Evolutionary conservation across 805 yeast species (phyloP), one percentile per base, ranked within the genome.

Genomic region (Ogataea pignaliae): DNA sequence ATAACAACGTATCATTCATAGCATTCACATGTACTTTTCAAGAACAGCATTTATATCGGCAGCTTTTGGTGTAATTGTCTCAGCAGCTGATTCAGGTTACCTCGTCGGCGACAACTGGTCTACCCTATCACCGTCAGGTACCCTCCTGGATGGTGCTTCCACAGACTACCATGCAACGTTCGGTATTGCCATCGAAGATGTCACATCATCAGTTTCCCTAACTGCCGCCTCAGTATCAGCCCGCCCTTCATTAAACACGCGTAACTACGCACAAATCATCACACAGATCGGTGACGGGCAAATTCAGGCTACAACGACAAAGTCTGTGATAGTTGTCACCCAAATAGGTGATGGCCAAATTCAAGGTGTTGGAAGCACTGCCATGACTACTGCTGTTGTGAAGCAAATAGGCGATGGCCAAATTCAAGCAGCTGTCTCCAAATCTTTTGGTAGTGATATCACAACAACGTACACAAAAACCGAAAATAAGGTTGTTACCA

Each of bases 161-260:
- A 78, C 86, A 34, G 76, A 75, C 50, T 79, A 76, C 68, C 47
- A 75, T 16, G 63, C 70, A 35, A 58, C 73, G 29, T 85, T 85
- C 53, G 91, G 90, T 67, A 81, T 85, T 55, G 85, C 83, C 41
- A 78, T 84, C 45, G 70, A 72, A 42, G 75, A 83, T 37, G 54
- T 78, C 35, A 51, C 76, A 37, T 56, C 73, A 10, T 60, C 66
- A 30, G 67, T 69, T 29, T 40, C 49, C 10, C 43, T 51, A 18
- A 51, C 61, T 3, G 37, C 53, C 18, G 63, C 47, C 31, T 38
- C 51, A 14, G 47, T 50, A 8, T 16, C 50, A 15, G 29, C 38
- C 14, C 26, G 26, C 7, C 29, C 42, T 0, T 26, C 42, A 29
- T 51, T 79, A 70, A 60, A 61, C 70, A 56, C 78, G 70, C 59